Conservation (phyloP, 768 basidiomycete species). For the Candolleomyces efflorescens region DNA sequence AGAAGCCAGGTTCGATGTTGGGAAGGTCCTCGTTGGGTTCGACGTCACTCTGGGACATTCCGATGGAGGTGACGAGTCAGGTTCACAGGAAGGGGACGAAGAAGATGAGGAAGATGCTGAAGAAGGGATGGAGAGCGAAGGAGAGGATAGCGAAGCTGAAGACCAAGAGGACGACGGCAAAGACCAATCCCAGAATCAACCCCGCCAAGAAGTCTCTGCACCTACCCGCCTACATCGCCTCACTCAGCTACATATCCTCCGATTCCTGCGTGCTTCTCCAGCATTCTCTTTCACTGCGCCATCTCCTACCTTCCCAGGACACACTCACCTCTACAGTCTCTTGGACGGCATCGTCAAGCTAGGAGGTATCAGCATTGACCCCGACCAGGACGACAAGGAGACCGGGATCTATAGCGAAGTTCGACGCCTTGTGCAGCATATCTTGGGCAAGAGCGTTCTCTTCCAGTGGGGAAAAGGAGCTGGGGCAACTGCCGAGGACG, state of each 20-base stretch:
- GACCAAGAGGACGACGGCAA: neutral
- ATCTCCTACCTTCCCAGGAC: neutral
- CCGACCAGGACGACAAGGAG: neutral
- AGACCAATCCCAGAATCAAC: slow-evolving; percentile 1
- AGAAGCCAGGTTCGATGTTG: slow-evolving; percentile 83
- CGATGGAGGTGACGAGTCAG: neutral
- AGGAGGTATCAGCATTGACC: slow-evolving; percentile 33
- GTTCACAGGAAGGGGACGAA: slow-evolving; percentile 14
- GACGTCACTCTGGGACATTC: slow-evolving; percentile 8
- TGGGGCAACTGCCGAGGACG: neutral
- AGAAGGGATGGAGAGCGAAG: neutral
- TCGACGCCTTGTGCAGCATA: slow-evolving; percentile 48
- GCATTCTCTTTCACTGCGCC: slow-evolving; percentile 63
- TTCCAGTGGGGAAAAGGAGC: slow-evolving; percentile 46
- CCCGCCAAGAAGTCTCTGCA: slow-evolving; percentile 11
- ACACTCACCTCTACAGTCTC: slow-evolving; percentile 63
- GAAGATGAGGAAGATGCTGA: slow-evolving; percentile 16
- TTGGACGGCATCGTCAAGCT: slow-evolving; percentile 26
- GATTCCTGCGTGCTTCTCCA: slow-evolving; percentile 69
- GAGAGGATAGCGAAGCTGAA: neutral
- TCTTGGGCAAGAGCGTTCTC: slow-evolving; percentile 69
- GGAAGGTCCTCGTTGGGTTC: slow-evolving; percentile 63
- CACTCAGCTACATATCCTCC: slow-evolving; percentile 72
- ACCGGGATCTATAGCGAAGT: slow-evolving; percentile 19
- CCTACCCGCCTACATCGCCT: slow-evolving; percentile 35